Evolutionary conservation across 352 stramenopile species (phyloP).

Genomic region (Phytophthora rubi): DNA sequence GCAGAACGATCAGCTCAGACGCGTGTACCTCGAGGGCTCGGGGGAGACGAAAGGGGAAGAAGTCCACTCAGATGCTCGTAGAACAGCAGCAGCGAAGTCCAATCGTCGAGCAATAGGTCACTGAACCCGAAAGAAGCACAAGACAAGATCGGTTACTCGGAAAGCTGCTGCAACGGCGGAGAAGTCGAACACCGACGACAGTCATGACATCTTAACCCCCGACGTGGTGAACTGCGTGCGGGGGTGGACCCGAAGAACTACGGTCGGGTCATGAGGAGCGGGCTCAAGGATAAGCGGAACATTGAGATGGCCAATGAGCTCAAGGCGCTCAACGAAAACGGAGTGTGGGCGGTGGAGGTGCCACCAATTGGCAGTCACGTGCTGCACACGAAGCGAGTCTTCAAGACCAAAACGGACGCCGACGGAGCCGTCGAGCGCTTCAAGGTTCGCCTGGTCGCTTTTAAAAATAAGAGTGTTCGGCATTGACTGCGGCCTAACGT

Average conservation of each 20-base stretch:
- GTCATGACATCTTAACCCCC: no score
- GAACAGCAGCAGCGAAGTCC: background rate
- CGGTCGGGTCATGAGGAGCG: slow-evolving; percentile 18
- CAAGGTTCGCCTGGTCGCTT: no score
- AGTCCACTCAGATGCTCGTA: background rate
- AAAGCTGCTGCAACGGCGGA: slow-evolving; percentile 11
- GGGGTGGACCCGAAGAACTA: slow-evolving; percentile 21
- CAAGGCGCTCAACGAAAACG: no score
- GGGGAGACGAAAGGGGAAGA: slow-evolving; percentile 19
- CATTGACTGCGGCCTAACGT: no score
- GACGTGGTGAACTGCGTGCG: slow-evolving; percentile 9
- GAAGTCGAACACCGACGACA: no score
- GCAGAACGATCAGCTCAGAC: slow-evolving; percentile 4
- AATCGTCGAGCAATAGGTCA: slow-evolving; percentile 7
- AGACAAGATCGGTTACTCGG: slow-evolving; percentile 31
- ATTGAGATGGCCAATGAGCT: no score
- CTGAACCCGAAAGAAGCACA: slow-evolving; percentile 28
- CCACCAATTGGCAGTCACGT: no score
- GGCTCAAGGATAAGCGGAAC: slow-evolving; percentile 4
- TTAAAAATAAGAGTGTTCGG: no score
- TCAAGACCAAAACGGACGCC: no score
- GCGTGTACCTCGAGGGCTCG: background rate
- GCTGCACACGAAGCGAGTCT: no score
- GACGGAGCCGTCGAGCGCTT: no score
- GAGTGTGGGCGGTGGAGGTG: no score